Percentiles rank a stretch among this genome's conserved stretches.
Conservation (phyloP, 2,329 filamentous ascomycete species). For the Colletotrichum sidae region DNA sequence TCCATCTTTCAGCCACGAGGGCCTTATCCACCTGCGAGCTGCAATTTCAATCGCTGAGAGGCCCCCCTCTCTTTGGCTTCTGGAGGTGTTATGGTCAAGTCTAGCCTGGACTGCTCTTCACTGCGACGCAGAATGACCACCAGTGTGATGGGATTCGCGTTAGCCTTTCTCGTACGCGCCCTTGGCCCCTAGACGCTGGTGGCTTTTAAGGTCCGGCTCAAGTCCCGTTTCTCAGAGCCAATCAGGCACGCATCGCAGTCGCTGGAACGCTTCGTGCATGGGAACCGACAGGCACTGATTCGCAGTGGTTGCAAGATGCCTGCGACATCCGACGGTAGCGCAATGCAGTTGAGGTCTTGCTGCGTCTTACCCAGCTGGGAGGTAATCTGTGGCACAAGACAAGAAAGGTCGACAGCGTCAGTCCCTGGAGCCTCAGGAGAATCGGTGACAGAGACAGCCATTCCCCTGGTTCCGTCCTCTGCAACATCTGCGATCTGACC, state of each 20-base stretch:
- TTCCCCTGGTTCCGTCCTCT: slow-evolving; percentile 26
- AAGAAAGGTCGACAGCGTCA: slow-evolving; percentile 19
- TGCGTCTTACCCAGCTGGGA: slow-evolving; percentile 24
- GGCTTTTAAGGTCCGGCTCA: slow-evolving; percentile 28
- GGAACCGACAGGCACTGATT: slow-evolving; percentile 51
- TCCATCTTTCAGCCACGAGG: slow-evolving; percentile 26
- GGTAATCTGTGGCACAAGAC: slow-evolving; percentile 17
- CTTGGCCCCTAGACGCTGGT: slow-evolving; percentile 43
- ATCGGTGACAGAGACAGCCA: slow-evolving; percentile 21
- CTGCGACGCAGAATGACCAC: slow-evolving; percentile 14
- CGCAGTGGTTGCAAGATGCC: slow-evolving; percentile 47
- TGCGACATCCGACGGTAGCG: slow-evolving; percentile 32
- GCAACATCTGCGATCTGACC: slow-evolving; percentile 35
- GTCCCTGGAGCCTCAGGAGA: slow-evolving; percentile 27
- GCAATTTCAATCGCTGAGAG: slow-evolving; percentile 8
- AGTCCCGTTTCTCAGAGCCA: slow-evolving; percentile 44
- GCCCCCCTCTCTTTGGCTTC: no score
- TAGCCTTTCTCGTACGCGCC: slow-evolving; percentile 51
- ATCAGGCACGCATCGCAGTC: slow-evolving; percentile 48
- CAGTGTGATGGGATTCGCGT: slow-evolving; percentile 32
- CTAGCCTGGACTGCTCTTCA: neutral
- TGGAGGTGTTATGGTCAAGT: no score
- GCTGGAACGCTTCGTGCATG: slow-evolving; percentile 57
- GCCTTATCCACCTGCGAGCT: slow-evolving; percentile 17
- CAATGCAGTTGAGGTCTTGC: slow-evolving; percentile 28